Evolutionary conservation across 2,329 filamentous ascomycete species (phyloP), one percentile per base, ranked within the genome.

Genomic region (Tetracladium maxilliforme): DNA sequence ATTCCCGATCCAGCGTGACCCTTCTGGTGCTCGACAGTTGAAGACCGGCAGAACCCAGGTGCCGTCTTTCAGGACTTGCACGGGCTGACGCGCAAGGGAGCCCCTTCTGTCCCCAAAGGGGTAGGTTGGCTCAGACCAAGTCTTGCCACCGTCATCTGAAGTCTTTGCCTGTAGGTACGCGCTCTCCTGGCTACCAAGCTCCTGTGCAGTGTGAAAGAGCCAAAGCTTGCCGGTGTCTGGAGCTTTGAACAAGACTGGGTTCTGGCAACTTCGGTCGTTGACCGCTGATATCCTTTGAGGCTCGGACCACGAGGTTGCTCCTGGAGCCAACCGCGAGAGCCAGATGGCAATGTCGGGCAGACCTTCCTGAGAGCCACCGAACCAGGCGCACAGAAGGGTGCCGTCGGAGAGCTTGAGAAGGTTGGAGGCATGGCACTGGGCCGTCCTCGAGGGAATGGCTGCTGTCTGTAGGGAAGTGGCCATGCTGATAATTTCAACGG

Each of bases 351-450:
- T 57, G 24, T 59, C 55, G 1, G 52, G 46, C 4, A 47, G 45
- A 1, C 55, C 55, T 35, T 59, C 54, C 29, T 58, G 54, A 0
- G 49, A 55, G 3, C 55, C 55, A 5, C 55, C 55, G 16, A 59
- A 58, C 52, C 52, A 59, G 10, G 40, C 47, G 29, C 54, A 58
- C 1, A 59, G 36, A 1, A 58, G 34, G 4, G 50, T 50, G n/a
- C 44, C 44, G 33, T 55, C 44, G 2, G 45, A 45, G 0, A 59
- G 43, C 15, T 48, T 41, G 7, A 58, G 38, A 7, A 59, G 43
- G 28, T 58, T 58, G 8, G 55, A 58, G 7, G 55, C 54, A 20
- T 59, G 55, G 3, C 46, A 55, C 31, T 59, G 55, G 4, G 50
- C 40, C 2, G 54, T 58, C 12, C 45, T 38, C 6, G 53, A 41